Evolutionary conservation across 1,284 basidiomycete species (phyloP).

Genomic region (Trametes polyzona): DNA sequence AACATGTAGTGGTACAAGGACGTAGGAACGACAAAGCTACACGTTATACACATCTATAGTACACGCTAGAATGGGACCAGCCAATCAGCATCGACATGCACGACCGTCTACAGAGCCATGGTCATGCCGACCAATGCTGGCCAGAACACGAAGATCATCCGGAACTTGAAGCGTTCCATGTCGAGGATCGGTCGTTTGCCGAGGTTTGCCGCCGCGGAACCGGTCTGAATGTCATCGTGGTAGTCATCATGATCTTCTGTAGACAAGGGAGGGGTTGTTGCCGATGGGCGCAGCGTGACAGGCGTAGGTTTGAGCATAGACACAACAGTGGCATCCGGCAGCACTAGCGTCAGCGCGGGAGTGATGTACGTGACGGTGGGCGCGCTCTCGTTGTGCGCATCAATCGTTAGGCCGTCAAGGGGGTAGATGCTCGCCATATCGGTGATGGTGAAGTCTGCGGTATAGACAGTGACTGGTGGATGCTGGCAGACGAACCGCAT

Average conservation of each 20-base stretch:
- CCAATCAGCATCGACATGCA: conserved; percentile 1
- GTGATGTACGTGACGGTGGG: conserved; percentile 23
- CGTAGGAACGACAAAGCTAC: conserved; percentile 1
- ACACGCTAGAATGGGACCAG: conserved; percentile 2
- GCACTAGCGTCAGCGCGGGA: conserved; percentile 28
- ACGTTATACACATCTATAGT: conserved; percentile 5
- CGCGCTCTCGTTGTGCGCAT: conserved; percentile 7
- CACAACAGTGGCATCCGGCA: conserved; percentile 29
- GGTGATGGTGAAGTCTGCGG: conserved; percentile 46
- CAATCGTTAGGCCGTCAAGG: conserved; percentile 31
- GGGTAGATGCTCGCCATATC: conserved; percentile 39
- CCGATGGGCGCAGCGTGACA: conserved; percentile 20
- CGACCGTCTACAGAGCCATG: conserved; percentile 43
- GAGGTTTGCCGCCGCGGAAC: conserved; percentile 28
- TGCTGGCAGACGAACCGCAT: conserved; percentile 36
- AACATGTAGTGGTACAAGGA: neutral
- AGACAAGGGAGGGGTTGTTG: conserved; percentile 21
- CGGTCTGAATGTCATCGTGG: conserved; percentile 11
- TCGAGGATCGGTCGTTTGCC: conserved; percentile 35
- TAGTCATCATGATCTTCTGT: conserved; percentile 8
- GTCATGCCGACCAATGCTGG: conserved; percentile 58
- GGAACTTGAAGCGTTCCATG: conserved; percentile 52
- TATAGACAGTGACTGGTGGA: conserved; percentile 33
- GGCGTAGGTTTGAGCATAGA: conserved; percentile 25
- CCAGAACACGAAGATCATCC: conserved; percentile 58